Base-by-base conservation (phyloP, 768 basidiomycete species). In the Trametes maxima region DNA sequence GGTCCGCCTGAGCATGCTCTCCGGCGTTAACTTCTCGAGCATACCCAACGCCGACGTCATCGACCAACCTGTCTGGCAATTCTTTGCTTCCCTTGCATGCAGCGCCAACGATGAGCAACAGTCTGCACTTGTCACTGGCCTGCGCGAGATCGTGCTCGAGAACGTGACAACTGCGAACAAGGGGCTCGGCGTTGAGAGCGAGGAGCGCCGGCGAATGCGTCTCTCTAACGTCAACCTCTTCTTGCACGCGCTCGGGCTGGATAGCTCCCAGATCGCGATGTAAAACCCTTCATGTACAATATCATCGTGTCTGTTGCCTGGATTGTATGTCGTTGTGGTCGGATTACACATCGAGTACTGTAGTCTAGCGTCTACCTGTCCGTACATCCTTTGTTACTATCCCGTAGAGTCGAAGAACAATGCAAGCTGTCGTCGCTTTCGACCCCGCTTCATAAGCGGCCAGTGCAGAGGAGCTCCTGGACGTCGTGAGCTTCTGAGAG, bases 31-130 rank as follows among this genome's bases (percentile, higher is more conserved):
- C 64, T 59, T 75, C 71, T 59, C 54, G 57, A 70, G 73, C 25
- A 73, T 77, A 17, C 76, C 80, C 1, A 73, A 79, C 25, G 80
- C 82, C 35, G 90, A 91, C 70, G 79, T 83, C 59, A 80, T 90
- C 56, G 94, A 96, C 75, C 90, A 92, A 73, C 92, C 90, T 14
- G 91, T 94, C n/a, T 97, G 95, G 94, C 89, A 92, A 71, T 92
- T 95, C 80, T 82, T 97, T 37, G 92, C 94, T 7, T 87, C 93
- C 1, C 76, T 98, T 51, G 95, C 95, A 2, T 80, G 95, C 42
- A 89, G 90, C 65, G 91, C 94, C 13, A 84, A 85, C 49, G 80
- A 85, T 44, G 89, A 94, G 66, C 94, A 99, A 73, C 96, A 98
- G 72, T 90, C 92, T 65, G 78, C 85, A 46, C 82, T 99, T 48